Percentiles rank a stretch among this genome's conserved stretches.
phyloP scores from a whole-genome alignment of 225 moss, liverwort and hornwort species.

The Neckera pumila region DNA sequence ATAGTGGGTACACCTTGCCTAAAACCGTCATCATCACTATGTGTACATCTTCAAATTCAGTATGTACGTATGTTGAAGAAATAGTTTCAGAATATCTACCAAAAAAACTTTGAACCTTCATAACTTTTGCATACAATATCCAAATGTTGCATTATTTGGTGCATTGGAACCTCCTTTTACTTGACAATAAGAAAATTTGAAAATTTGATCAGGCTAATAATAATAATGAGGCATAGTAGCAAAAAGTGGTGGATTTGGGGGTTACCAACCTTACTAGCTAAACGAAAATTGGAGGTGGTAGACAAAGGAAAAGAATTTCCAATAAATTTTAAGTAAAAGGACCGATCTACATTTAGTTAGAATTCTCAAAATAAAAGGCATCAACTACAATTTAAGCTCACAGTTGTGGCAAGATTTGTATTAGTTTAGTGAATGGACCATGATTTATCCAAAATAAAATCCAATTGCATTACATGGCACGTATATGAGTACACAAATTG shows the following conservation, averaged over 20 bases:
- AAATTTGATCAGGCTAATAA: not conserved
- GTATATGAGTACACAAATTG: not conserved
- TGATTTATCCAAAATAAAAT: not conserved
- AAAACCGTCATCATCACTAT: too few relatives aligned
- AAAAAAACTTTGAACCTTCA: not conserved
- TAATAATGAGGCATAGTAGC: accelerated
- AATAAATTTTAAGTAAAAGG: too few relatives aligned
- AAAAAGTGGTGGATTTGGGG: too few relatives aligned
- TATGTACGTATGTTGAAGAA: not conserved
- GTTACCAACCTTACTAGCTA: too few relatives aligned
- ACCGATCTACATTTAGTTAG: not conserved
- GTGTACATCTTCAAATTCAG: not conserved
- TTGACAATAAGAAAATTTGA: not conserved
- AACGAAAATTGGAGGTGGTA: too few relatives aligned
- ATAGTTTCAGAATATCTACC: accelerated
- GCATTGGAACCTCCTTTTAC: not conserved
- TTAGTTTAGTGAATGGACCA: not conserved
- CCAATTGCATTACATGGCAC: not conserved
- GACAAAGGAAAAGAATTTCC: too few relatives aligned
- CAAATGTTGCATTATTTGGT: accelerated
- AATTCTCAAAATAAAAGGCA: not conserved
- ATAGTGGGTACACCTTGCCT: too few relatives aligned
- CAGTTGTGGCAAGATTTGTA: not conserved
- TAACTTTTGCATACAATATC: not conserved
- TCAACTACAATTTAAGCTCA: not conserved